Evolutionary conservation across 768 basidiomycete species (phyloP), one percentile per base, ranked within the genome.

Genomic region (Agaricus sinodeliciosus): DNA sequence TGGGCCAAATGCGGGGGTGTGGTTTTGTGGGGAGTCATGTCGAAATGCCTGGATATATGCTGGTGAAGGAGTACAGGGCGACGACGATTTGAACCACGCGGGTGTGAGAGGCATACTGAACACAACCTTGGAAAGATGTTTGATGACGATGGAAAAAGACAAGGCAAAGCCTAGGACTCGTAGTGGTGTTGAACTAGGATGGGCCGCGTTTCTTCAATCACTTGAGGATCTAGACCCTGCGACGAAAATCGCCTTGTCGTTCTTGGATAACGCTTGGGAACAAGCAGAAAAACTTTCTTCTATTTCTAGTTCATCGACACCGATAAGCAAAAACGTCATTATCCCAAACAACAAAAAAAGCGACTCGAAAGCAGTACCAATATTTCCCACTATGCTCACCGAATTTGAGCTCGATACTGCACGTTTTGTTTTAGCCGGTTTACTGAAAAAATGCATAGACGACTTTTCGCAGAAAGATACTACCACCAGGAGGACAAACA

Each of bases 381-480:
- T 54, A 4, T 43, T 27, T 34, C 56, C 58, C 11, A 54, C 69
- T 52, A 55, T 60, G 11, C 63, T 83, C 42, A 70, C 72, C 34
- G 80, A 81, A 42, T 68, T 77, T 59, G 82, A 84, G 62, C 63
- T 81, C 16, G 81, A 84, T 58, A 78, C 72, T n/a, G 77, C 74
- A 46, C 76, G 78, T 39, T 82, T 74, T 60, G 66, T 81, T n/a
- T 65, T 76, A 15, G 76, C 74, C 28, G 80, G 73, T 1, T 66
- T 83, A 19, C 63, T 82, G 26, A 68, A 68, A 45, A 72, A 74
- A 57, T 70, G 73, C 57, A 49, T 65, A 34, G 72, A 76, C 43
- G 66, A 68, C n/a, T 50, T 55, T 5, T 55, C 55, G 55, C 49
- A 60, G 55, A 22, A 11, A 16, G 31, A 8, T 11, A n/a, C 25